Conservation (phyloP, 257 asterid genomes). For the Haberlea rhodopensis region DNA sequence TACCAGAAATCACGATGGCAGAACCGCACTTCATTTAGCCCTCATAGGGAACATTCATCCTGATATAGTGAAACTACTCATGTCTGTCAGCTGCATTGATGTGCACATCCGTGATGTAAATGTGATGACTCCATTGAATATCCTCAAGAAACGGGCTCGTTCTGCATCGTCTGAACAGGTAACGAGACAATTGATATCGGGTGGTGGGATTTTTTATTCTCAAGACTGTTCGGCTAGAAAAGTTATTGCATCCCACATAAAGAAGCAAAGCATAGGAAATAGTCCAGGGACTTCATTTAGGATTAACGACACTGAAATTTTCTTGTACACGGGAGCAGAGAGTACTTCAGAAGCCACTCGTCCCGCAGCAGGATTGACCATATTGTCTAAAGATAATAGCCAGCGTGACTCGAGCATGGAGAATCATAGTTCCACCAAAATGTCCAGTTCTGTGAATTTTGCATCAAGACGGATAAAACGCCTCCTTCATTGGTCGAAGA, state of each 20-base stretch:
- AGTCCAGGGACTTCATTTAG: slow-evolving; percentile 72
- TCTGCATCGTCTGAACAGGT: slow-evolving; percentile 50
- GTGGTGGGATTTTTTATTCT: slow-evolving; percentile 50
- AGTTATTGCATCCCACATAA: slow-evolving; percentile 40
- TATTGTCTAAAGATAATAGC: slow-evolving; percentile 31
- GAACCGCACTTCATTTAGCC: slow-evolving; percentile 70
- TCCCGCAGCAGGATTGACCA: slow-evolving; percentile 27
- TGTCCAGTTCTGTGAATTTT: slow-evolving; percentile 26
- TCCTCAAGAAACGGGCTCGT: slow-evolving; percentile 44
- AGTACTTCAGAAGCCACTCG: slow-evolving; percentile 32
- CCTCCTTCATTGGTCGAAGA: slow-evolving; percentile 40
- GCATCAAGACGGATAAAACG: slow-evolving; percentile 44
- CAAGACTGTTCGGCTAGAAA: slow-evolving; percentile 31
- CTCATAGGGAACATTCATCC: slow-evolving; percentile 46
- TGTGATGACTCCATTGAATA: slow-evolving; percentile 55
- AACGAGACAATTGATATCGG: slow-evolving; percentile 48
- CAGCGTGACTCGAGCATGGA: slow-evolving; percentile 41
- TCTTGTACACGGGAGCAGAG: slow-evolving; percentile 44
- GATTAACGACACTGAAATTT: slow-evolving; percentile 59
- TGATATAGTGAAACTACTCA: slow-evolving; percentile 54
- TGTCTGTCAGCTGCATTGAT: slow-evolving; percentile 41
- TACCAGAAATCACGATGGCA: slow-evolving; percentile 47
- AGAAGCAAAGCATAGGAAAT: slow-evolving; percentile 45
- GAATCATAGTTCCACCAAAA: slow-evolving; percentile 23
- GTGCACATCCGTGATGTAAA: slow-evolving; percentile 43